Conservation (phyloP, 148 eudicot species). For the Mesembryanthemum crystallinum region DNA sequence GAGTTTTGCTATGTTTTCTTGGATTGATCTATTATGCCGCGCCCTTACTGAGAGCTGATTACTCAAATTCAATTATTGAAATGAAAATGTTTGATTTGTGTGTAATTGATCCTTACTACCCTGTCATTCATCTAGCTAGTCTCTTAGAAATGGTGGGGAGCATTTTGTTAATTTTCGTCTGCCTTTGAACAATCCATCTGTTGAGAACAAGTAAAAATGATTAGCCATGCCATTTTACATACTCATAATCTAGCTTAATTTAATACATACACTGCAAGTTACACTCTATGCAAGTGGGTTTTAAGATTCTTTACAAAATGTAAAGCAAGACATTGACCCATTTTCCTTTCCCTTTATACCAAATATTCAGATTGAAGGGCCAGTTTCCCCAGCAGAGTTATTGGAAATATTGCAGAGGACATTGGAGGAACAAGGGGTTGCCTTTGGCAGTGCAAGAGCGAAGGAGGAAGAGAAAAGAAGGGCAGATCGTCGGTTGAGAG, state of each 20-base stretch:
- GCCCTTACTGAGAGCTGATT: too few species aligned
- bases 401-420: constrained; percentile 73
- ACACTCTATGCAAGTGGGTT: neutral
- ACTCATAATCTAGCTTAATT: neutral
- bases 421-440: constrained; percentile 80
- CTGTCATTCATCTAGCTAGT: too few species aligned
- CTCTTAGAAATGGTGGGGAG: too few species aligned
- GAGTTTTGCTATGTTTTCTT: neutral
- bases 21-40: too few species aligned
- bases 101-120: too few species aligned
- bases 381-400: constrained; percentile 76
- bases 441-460: constrained; percentile 50
- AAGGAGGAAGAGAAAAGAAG: constrained; percentile 55
- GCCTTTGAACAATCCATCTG: too few species aligned
- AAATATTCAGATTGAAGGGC: constrained; percentile 71
- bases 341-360: neutral
- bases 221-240: neutral
- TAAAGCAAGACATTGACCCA: neutral
- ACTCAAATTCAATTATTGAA: too few species aligned
- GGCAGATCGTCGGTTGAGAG: constrained; percentile 55
- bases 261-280: neutral
- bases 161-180: too few species aligned
- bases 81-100: too few species aligned
- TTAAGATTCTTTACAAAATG: neutral
- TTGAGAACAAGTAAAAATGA: too few species aligned